Evolutionary conservation across 768 basidiomycete genomes (phyloP), one percentile per base, ranked within the genome.

Genomic region (Nevesoporus exiguus): DNA sequence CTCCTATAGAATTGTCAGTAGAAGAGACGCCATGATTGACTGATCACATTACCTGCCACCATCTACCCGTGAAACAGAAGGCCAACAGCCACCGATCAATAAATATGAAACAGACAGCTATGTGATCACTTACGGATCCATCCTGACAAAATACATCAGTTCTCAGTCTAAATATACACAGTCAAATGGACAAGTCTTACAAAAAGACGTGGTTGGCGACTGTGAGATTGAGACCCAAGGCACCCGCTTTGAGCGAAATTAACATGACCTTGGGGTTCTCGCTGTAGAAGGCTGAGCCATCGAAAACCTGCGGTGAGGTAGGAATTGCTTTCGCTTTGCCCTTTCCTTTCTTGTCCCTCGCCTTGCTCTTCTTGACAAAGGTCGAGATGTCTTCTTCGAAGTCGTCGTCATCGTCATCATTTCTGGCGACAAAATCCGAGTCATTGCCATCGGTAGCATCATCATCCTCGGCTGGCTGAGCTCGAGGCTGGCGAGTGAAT

Each of bases 131-230:
- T 63, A 90, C 86, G 89, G 88, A 64, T 90, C 89, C 89, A 91
- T 90, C 33, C 88, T 89, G 57, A 29, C 45, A 29, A 25, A 53
- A 51, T 51, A 27, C 46, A 47, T 66, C 3, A 60, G 47, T n/a
- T n/a, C n/a, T n/a, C 27, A 27, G 57, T 8, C n/a, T 25, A 22
- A 24, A 47, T 7, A 11, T 25, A 24, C 15, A 40, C 7, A 21
- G n/a, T 42, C 37, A 54, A 43, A 15, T 15, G 36, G 31, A 19
- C 17, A 47, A 14, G 41, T 74, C 84, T 73, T 63, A 89, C 88
- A 91, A 70, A 62, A 84, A 88, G 9, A 90, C 89, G 67, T 93
- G 90, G 61, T 93, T 93, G 2, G 92, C 93, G 19, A 88, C 91
- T 22, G 92, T 94, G 59, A 94, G 70, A 68, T 95, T 94, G 51